Base-by-base conservation (phyloP, 2,329 filamentous ascomycete species). In the Aspergillus japonicus region DNA sequence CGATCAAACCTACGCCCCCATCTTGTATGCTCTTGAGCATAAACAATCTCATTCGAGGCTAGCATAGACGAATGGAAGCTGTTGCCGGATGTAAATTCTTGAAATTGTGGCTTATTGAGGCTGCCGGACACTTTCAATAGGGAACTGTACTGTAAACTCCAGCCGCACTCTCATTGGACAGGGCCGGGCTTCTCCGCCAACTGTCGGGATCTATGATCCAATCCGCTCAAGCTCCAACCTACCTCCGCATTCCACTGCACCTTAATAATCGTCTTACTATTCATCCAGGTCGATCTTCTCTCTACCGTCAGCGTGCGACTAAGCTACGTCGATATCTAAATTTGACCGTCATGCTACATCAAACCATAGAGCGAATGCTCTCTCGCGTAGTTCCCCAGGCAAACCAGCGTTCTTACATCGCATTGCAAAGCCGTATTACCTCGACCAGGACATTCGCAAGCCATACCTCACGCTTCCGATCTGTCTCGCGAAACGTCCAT, bases 311-410 rank as follows among this genome's bases (percentile, higher is more conserved):
- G n/a, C 12, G 19, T 49, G 35, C 16, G 39, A 47, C 5, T 11
- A 63, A 64, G 63, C 62, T 35, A 55, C 57, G 3, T 6, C 21
- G 16, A 2, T 26, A 7, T 5, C 12, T 44, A 44, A 19, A 7
- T 29, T 7, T 29, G 14, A 35, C 4, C 6, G 59, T 29, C 21
- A 68, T 68, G 66, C 59, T 65, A 29, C 63, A 59, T 16, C 54
- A 52, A 54, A 58, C 51, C 23, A 56, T 65, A 60, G 52, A 53
- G 49, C 56, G 50, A n/a, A 24, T 59, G 4, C 29, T 65, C n/a
- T 49, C 54, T 23, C 21, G 47, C 19, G 33, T 47, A 31, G 54
- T 39, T 7, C 16, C 55, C 42, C 49, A 16, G 47, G 47, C 52
- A 10, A 47, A 48, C 16, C 23, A 50, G 29, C n/a, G 31, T 49